A percentile compares a stretch with the other conserved stretches of the same genome.
phyloP scores from a whole-genome alignment of 352 stramenopile species.

The Pythium aristosporum region DNA sequence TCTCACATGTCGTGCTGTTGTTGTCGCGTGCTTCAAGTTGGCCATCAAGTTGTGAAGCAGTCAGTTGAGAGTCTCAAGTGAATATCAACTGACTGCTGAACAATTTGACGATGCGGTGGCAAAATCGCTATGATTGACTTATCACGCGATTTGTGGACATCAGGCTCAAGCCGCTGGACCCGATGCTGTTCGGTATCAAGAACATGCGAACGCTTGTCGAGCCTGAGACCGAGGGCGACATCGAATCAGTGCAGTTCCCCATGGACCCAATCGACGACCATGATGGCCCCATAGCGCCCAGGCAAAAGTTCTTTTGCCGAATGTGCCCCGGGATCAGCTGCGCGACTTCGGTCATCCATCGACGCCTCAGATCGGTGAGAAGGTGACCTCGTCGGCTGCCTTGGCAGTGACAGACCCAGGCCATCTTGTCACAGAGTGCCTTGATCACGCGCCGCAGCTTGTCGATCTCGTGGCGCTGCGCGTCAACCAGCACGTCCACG shows the following conservation, averaged over 20 bases:
- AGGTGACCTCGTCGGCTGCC: slow-evolving; percentile 15
- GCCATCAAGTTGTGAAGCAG: too few species aligned
- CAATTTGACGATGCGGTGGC: slow-evolving; percentile 44
- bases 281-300: slow-evolving; percentile 42
- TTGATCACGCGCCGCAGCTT: slow-evolving; percentile 78
- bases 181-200: slow-evolving; percentile 63
- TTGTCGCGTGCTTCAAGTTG: too few species aligned
- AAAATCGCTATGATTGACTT: slow-evolving; percentile 56
- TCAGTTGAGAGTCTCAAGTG: too few species aligned
- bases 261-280: slow-evolving; percentile 26
- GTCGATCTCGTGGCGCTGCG: slow-evolving; percentile 66
- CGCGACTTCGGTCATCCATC: slow-evolving; percentile 39
- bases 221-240: slow-evolving; percentile 46
- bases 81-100: too few species aligned
- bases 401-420: slow-evolving; percentile 1
- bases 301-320: slow-evolving; percentile 53
- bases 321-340: slow-evolving; percentile 69
- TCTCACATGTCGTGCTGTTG: too few species aligned
- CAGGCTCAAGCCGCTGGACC: slow-evolving; percentile 70
- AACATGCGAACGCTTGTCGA: slow-evolving; percentile 68
- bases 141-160: slow-evolving; percentile 46
- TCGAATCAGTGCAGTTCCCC: slow-evolving; percentile 65
- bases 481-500: slow-evolving; percentile 50
- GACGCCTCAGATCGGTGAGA: slow-evolving; percentile 45
- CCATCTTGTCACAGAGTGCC: slow-evolving; percentile 67